Conservation (phyloP, 2,329 filamentous ascomycete genomes). For the Fonsecaea multimorphosa region DNA sequence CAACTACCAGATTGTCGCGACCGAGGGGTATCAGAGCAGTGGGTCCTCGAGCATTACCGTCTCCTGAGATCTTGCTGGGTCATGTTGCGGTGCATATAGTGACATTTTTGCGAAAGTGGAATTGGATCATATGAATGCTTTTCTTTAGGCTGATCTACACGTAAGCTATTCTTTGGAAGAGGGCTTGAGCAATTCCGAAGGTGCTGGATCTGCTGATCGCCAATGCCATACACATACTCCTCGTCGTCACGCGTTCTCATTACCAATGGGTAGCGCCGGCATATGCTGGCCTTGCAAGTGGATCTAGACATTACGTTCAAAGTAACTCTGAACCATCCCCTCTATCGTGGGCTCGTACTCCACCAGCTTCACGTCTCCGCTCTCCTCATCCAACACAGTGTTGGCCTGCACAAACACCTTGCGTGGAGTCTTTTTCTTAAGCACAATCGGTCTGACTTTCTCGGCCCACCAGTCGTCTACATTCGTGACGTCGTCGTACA, state of each 20-base stretch:
- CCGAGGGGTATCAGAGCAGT: constrained; percentile 52
- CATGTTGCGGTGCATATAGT: no score
- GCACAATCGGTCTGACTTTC: constrained; percentile 70
- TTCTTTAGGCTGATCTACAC: not conserved
- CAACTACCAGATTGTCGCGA: constrained; percentile 52
- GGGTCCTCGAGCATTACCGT: constrained; percentile 49
- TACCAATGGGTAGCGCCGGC: not conserved
- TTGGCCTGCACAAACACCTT: constrained; percentile 92
- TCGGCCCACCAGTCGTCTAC: constrained; percentile 86
- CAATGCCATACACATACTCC: not conserved
- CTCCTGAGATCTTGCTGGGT: no score
- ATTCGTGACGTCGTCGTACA: constrained; percentile 83
- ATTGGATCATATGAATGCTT: no score
- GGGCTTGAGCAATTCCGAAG: not conserved
- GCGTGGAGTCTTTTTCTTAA: constrained; percentile 65
- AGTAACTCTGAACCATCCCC: constrained; percentile 85
- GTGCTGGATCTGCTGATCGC: no score
- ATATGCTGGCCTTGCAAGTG: not conserved
- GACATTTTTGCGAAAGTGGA: no score
- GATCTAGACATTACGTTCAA: constrained; percentile 58
- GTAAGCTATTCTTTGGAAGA: not conserved
- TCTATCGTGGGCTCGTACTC: constrained; percentile 83
- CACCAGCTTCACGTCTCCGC: constrained; percentile 74
- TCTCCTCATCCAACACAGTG: constrained; percentile 72
- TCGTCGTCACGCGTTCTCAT: not conserved